phyloP scores from a whole-genome alignment of 495 filamentous ascomycete genomes.

The Trichoderma parareesei region DNA sequence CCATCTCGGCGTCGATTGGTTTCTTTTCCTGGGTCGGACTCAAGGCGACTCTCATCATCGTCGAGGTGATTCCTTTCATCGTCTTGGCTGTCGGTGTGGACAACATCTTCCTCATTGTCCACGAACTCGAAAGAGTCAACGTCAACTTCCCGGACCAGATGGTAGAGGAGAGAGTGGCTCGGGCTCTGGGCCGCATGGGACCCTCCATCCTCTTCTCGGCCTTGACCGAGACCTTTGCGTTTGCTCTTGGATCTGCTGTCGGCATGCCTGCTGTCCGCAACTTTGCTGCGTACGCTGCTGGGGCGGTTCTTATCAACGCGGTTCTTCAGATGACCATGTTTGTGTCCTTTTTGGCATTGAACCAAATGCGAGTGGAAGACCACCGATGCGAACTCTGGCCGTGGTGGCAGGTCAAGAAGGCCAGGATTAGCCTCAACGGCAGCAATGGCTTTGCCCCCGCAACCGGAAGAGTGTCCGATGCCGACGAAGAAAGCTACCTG shows the following conservation, averaged over 20 bases:
- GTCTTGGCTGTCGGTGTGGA: slow-evolving; percentile 94
- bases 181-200: slow-evolving; percentile 85
- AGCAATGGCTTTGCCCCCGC: slow-evolving; percentile 22
- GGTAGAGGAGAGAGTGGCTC: slow-evolving; percentile 76
- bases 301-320: slow-evolving; percentile 94
- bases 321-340: slow-evolving; percentile 95
- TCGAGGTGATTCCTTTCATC: slow-evolving; percentile 96
- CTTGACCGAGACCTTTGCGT: slow-evolving; percentile 85
- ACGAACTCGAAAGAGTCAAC: slow-evolving; percentile 95
- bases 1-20: slow-evolving; percentile 88
- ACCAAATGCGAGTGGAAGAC: slow-evolving; percentile 79
- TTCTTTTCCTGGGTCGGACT: slow-evolving; percentile 83
- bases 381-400: slow-evolving; percentile 90
- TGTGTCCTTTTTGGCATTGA: slow-evolving; percentile 79
- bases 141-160: slow-evolving; percentile 76
- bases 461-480: slow-evolving; percentile 27
- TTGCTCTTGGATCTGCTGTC: slow-evolving; percentile 84
- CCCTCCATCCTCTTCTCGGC: slow-evolving; percentile 96
- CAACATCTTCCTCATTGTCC: slow-evolving; percentile 97
- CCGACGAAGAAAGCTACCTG: slow-evolving; percentile 70
- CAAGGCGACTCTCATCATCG: slow-evolving; percentile 93
- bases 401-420: slow-evolving; percentile 67
- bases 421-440: slow-evolving; percentile 39
- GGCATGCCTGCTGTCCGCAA: slow-evolving; percentile 97
- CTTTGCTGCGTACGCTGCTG: slow-evolving; percentile 92